Evolutionary conservation across 1,284 basidiomycete species (phyloP).

Genomic region (Malassezia cuniculi): DNA sequence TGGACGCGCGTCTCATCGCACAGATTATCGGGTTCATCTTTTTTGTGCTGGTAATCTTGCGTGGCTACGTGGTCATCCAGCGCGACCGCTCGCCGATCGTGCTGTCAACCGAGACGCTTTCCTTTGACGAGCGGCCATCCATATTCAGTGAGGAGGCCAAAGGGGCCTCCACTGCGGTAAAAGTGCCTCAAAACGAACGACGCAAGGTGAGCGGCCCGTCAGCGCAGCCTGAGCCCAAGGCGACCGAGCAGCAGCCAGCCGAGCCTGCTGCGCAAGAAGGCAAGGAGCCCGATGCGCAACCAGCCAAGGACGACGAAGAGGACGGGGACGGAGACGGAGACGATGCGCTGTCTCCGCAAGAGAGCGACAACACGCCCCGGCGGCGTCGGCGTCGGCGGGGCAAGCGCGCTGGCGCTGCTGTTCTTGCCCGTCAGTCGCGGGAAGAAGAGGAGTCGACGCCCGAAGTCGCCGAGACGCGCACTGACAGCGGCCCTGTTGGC

Average conservation of each 20-base stretch:
- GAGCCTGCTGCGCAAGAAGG: not conserved
- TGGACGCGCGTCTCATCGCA: too few species aligned
- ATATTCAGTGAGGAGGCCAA: too few species aligned
- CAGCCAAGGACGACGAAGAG: not conserved
- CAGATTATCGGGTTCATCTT: too few species aligned
- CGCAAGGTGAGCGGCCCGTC: too few species aligned
- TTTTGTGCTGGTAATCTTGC: slow-evolving; percentile 6
- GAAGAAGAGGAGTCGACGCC: slow-evolving; percentile 5
- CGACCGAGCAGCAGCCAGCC: not conserved
- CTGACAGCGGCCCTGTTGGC: not conserved
- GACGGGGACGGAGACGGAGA: not conserved
- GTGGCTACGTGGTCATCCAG: slow-evolving; percentile 3
- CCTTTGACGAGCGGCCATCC: not conserved
- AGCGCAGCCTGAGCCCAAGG: not conserved
- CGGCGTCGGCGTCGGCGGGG: slow-evolving; percentile 30
- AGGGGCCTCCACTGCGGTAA: too few species aligned
- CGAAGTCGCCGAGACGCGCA: not conserved
- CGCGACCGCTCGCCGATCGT: slow-evolving; percentile 2
- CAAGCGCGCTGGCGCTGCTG: slow-evolving; percentile 31
- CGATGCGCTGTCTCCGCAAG: not conserved
- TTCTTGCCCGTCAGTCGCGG: slow-evolving; percentile 31
- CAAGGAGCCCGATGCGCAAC: not conserved
- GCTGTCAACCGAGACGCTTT: not conserved
- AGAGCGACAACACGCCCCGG: slow-evolving; percentile 1
- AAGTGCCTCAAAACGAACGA: too few species aligned